Evolutionary conservation across 75 land plant genomes (phyloP).

Genomic region (Picea sitchensis): DNA sequence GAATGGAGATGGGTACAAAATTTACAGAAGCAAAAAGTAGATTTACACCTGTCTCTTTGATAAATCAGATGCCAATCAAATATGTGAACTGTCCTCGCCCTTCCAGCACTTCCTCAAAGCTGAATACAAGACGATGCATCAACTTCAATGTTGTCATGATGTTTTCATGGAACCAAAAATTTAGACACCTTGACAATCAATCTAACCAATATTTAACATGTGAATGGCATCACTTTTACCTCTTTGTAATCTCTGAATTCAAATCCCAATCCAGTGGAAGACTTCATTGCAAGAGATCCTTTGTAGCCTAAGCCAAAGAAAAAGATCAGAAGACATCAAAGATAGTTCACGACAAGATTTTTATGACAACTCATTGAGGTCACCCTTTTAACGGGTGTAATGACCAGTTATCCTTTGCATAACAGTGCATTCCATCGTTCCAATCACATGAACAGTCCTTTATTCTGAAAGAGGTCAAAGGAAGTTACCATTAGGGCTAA

Average conservation of each 20-base stretch:
- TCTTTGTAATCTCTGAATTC: neutral
- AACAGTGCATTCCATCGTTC: neutral
- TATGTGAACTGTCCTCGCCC: neutral
- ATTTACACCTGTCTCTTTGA: neutral
- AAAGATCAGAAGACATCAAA: neutral
- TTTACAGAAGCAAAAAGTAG: neutral
- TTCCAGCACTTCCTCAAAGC: conserved; percentile 1
- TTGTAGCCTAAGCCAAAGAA: neutral
- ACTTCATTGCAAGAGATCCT: conserved; percentile 1
- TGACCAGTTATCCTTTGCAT: neutral
- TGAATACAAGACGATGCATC: conserved; percentile 9
- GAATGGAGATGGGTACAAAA: neutral
- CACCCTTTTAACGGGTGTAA: neutral
- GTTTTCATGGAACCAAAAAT: conserved; percentile 1
- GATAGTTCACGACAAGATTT: neutral
- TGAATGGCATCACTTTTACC: neutral
- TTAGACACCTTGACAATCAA: neutral
- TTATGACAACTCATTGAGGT: neutral
- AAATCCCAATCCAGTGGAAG: neutral
- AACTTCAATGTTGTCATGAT: neutral
- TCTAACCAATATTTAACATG: neutral
- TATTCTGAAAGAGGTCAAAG: neutral
- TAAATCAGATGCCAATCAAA: neutral
- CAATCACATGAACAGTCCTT: neutral
- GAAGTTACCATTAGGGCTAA: neutral